Conservation (phyloP, 768 basidiomycete genomes). For the Auricularia auricula-judae region DNA sequence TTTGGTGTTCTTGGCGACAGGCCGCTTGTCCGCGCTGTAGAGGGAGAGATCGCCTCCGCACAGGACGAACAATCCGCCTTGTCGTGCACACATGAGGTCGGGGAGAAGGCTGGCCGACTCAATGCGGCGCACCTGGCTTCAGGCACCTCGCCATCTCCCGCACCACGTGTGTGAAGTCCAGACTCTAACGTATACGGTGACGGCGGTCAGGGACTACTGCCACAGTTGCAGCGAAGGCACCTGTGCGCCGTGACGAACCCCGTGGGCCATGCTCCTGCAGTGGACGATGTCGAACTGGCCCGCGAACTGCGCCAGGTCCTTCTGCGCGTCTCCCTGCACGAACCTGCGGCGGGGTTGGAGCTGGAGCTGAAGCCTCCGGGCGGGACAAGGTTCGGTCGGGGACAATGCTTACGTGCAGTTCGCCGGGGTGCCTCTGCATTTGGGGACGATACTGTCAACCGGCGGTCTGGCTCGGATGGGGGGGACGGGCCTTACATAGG, state of each 20-base stretch:
- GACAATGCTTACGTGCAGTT: neutral
- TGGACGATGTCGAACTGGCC: slow-evolving; percentile 17
- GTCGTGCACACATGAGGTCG: neutral
- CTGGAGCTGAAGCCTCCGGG: neutral
- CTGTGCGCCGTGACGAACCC: slow-evolving; percentile 12
- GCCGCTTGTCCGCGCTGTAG: slow-evolving; percentile 11
- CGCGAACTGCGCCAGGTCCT: slow-evolving; percentile 13
- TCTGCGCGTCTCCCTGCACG: slow-evolving; percentile 13
- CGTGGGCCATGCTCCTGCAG: slow-evolving; percentile 18
- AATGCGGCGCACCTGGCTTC: slow-evolving; percentile 12
- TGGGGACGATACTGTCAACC: neutral
- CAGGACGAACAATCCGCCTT: slow-evolving; percentile 16
- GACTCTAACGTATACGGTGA: slow-evolving; percentile 6
- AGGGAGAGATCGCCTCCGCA: slow-evolving; percentile 15
- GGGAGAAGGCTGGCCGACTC: neutral
- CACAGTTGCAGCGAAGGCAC: neutral
- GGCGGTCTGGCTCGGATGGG: neutral
- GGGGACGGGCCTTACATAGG: slow-evolving; percentile 8
- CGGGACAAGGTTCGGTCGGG: neutral
- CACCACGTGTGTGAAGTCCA: slow-evolving; percentile 5
- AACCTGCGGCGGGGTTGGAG: slow-evolving; percentile 11
- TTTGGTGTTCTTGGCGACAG: slow-evolving; percentile 2
- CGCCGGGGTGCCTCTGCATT: neutral
- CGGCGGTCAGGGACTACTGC: neutral
- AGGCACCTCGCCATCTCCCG: slow-evolving; percentile 11